Evolutionary conservation across 805 yeast species (phyloP), one percentile per base, ranked within the genome.

Genomic region (Saturnispora quitensis): DNA sequence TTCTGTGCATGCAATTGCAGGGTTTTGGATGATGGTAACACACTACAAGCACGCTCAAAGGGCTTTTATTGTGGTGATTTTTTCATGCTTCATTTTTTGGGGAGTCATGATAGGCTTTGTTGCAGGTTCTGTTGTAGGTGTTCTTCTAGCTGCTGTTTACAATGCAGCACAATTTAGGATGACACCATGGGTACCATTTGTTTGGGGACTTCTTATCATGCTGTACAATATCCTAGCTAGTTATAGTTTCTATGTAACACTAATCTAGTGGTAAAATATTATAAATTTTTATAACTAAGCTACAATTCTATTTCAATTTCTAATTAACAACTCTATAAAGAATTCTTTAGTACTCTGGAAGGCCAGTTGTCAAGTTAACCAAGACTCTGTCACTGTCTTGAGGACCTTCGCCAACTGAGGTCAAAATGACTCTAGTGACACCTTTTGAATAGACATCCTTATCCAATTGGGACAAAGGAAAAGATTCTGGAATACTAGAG

Each of bases 121-220:
- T 2, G 70, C 83, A 1, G 98, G 97, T 0, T 80, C 90, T 1
- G 73, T 88, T 5, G 74, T 86, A 40, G 97, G 97, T 0, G 71
- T 89, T 12, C 63, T 93, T 43, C 63, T 86, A 17, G 83, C 83
- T 35, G 86, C 89, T 1, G 76, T 89, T 7, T 90, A 90, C 68
- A 73, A 76, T 50, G 81, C 95, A 0, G 96, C 96, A 0, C 74
- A 84, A 24, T 80, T 91, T 60, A 77, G 85, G 22, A 87, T 93
- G 95, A 84, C 95, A 12, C 87, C 97, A 0, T 91, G 99, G 99
- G 80, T 91, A 7, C 98, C 99, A 0, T 75, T 91, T 57, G 77
- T 85, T 51, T 87, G 90, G 80, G 95, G 82, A 0, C 66, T 85
- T 2, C 76, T 85, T 4, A 82, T 81, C 58, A 73, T 86, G 5